Evolutionary conservation across 306 rosid genomes (phyloP).

Genomic region (Cyamopsis tetragonoloba): DNA sequence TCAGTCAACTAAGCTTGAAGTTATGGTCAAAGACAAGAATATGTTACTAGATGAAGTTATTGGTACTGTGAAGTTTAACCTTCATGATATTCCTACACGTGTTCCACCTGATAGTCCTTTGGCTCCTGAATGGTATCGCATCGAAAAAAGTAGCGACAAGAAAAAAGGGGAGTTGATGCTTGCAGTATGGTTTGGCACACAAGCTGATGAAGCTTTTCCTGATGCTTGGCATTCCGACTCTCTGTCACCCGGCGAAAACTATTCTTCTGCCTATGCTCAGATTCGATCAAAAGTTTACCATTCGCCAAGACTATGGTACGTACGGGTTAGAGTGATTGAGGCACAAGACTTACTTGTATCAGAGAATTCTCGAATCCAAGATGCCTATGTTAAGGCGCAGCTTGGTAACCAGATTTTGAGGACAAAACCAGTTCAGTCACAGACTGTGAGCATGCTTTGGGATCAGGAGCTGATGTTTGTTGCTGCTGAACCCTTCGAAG

Average conservation of each 20-base stretch:
- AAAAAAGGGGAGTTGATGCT: slow-evolving; percentile 88
- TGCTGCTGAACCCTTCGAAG: slow-evolving; percentile 92
- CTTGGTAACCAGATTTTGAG: slow-evolving; percentile 62
- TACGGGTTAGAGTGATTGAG: slow-evolving; percentile 70
- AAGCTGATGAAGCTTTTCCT: slow-evolving; percentile 96
- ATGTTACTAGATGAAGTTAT: slow-evolving; percentile 49
- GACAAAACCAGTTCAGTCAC: slow-evolving; percentile 58
- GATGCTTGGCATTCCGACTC: slow-evolving; percentile 98
- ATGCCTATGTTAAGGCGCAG: slow-evolving; percentile 73
- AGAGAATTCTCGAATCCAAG: slow-evolving; percentile 62
- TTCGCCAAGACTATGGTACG: slow-evolving; percentile 88
- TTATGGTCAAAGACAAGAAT: slow-evolving; percentile 74
- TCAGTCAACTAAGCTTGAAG: slow-evolving; percentile 62
- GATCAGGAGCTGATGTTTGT: slow-evolving; percentile 80
- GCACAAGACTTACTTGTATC: slow-evolving; percentile 72
- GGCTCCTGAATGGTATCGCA: slow-evolving; percentile 95
- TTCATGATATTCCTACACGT: slow-evolving; percentile 65
- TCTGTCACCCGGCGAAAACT: slow-evolving; percentile 40
- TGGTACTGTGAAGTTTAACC: slow-evolving; percentile 63
- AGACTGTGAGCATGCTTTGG: slow-evolving; percentile 54
- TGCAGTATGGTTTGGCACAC: slow-evolving; percentile 95
- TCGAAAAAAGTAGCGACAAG: slow-evolving; percentile 61
- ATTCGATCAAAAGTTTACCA: slow-evolving; percentile 85
- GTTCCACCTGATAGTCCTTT: slow-evolving; percentile 93
- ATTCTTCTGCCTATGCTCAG: slow-evolving; percentile 44